Evolutionary conservation across 768 basidiomycete species (phyloP), one percentile per base, ranked within the genome.

Genomic region (Paxillus rubicundulus): DNA sequence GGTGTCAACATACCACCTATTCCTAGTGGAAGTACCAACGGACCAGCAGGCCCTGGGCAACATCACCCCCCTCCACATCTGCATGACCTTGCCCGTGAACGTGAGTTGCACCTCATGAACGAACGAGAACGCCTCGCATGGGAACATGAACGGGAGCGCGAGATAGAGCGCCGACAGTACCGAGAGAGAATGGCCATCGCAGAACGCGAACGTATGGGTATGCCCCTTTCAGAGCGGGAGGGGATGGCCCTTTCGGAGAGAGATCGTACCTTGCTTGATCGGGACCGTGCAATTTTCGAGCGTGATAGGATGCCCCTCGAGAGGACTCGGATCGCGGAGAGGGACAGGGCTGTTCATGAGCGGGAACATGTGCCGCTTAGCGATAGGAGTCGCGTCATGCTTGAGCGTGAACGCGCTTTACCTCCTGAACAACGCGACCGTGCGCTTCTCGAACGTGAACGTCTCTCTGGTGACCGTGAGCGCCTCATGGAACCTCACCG

Each of bases 131-230:
- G 63, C 14, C 53, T 68, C 6, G 61, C 52, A 1, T 62, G 66
- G 66, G 66, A 67, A 50, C 58, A 59, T 21, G 65, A 67, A 5
- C 58, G 63, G 44, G 67, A 68, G 18, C 64, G 66, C 37, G 47
- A 45, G 28, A 50, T 55, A 45, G 45, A 33, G 33, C 33, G 33
- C 4, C 33, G 33, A 20, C 39, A 33, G 33, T 12, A 42, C 36
- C 38, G 53, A 9, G 50, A 44, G 21, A 50, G 24, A 40, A 40
- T 33, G n/a, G 17, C 40, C 20, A 21, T n/a, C 14, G n/a, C 28
- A 36, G 69, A 67, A 28, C 65, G 64, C 33, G 65, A 61, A 2
- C 60, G 64, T n/a, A 41, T 49, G 9, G 42, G 42, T 20, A n/a
- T 39, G 36, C 16, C 47, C 10, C 21, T 34, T 38, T 16, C 34